These are phyloP conservation scores for Verticillium nonalfalfae DNA, from an alignment of 2,329 filamentous ascomycete species.

Conservation along the genomic window DNA sequence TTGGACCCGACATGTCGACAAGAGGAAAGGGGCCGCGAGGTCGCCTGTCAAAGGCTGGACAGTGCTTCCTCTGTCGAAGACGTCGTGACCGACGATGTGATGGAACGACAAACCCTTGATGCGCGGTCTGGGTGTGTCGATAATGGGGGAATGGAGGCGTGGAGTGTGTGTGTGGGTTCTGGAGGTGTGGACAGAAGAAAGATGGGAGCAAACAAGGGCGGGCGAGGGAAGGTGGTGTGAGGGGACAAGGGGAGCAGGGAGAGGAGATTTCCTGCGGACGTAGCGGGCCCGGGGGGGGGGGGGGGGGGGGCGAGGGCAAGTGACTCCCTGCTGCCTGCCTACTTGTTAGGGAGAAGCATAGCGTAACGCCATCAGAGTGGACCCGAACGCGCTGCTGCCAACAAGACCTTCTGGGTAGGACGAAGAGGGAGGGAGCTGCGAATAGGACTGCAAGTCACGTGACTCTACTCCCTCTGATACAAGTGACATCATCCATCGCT, in stretches of 20 bases:
- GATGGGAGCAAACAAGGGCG: slow-evolving; percentile 13
- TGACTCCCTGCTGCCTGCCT: background rate
- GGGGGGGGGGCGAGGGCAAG: background rate
- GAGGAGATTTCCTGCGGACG: slow-evolving; percentile 3
- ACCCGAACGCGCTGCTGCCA: background rate
- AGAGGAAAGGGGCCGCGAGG: background rate
- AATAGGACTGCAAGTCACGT: background rate
- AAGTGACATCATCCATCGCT: background rate
- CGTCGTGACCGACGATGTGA: background rate
- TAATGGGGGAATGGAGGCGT: slow-evolving; percentile 33
- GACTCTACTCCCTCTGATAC: background rate
- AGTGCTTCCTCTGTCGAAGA: background rate
- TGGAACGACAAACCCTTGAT: slow-evolving; percentile 12
- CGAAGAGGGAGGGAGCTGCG: background rate
- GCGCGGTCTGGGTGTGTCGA: slow-evolving; percentile 28
- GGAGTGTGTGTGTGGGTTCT: slow-evolving; percentile 22
- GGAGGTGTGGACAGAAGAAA: slow-evolving; percentile 18
- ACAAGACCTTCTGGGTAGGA: background rate
- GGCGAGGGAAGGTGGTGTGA: slow-evolving; percentile 11
- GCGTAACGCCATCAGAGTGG: background rate
- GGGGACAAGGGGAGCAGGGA: slow-evolving; percentile 6
- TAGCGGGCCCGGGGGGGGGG: too few species aligned
- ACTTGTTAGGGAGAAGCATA: background rate
- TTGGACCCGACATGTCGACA: slow-evolving; percentile 30
- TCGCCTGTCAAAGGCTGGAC: slow-evolving; percentile 3